Conservation (phyloP, 345 rosid species). For the Crucihimalaya himalaica region DNA sequence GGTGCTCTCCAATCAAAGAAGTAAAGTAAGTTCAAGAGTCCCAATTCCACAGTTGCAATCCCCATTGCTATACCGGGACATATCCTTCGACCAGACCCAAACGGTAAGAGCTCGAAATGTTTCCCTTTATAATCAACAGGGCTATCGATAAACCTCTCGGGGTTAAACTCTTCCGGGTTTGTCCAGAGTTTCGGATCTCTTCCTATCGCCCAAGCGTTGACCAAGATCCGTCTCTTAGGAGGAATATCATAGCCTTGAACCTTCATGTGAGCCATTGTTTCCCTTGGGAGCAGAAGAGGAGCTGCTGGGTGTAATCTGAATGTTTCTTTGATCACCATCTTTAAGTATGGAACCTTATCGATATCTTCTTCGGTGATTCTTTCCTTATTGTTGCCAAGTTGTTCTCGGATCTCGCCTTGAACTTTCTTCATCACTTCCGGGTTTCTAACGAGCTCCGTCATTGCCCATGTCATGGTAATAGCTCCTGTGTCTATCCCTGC, state of each 20-base stretch:
- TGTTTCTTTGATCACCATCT: conserved; percentile 55
- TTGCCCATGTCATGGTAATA: conserved; percentile 37
- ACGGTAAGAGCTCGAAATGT: conserved; percentile 57
- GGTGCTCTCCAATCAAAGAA: conserved; percentile 58
- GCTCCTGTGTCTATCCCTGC: conserved; percentile 39
- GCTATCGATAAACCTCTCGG: conserved; percentile 50
- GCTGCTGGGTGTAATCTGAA: conserved; percentile 57
- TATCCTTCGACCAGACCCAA: conserved; percentile 56
- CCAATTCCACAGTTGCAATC: conserved; percentile 46
- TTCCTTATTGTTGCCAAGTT: conserved; percentile 40
- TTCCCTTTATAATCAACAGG: conserved; percentile 51
- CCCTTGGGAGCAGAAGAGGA: conserved; percentile 57
- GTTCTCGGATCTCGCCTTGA: conserved; percentile 46
- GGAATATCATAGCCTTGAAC: conserved; percentile 52
- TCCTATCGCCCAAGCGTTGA: conserved; percentile 52
- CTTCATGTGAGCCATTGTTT: conserved; percentile 49
- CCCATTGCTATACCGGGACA: conserved; percentile 53
- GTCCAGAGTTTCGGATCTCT: conserved; percentile 51
- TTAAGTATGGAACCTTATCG: conserved; percentile 44
- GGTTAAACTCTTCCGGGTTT: conserved; percentile 46
- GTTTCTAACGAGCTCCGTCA: conserved; percentile 51
- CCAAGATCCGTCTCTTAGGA: conserved; percentile 42
- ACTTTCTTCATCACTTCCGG: conserved; percentile 44
- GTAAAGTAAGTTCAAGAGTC: conserved; percentile 55
- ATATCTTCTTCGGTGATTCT: conserved; percentile 48